Evolutionary conservation across 208 protist species (phyloP).

Genomic region (Leishmania gerbilli): DNA sequence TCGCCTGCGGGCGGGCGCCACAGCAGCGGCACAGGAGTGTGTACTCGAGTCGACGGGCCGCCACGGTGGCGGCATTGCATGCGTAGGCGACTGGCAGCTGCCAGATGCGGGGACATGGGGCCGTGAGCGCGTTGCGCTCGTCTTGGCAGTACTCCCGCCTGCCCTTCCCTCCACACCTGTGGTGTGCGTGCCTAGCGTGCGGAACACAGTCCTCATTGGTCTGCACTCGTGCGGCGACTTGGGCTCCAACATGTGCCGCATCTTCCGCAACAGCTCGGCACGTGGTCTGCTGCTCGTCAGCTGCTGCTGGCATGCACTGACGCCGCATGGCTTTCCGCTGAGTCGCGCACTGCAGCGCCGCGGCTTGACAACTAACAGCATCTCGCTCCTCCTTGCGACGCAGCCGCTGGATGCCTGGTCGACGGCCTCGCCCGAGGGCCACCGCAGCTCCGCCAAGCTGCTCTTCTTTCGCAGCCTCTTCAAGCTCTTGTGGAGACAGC

Average conservation of each 20-base stretch:
- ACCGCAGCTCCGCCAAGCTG: constrained; percentile 65
- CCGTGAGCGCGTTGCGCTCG: constrained; percentile 25
- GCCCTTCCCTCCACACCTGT: constrained; percentile 22
- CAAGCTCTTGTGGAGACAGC: constrained; percentile 55
- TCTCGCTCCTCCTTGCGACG: constrained; percentile 84
- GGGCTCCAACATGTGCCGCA: constrained; percentile 77
- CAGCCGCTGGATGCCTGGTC: constrained; percentile 88
- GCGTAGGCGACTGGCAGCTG: constrained; percentile 17
- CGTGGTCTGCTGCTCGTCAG: constrained; percentile 85
- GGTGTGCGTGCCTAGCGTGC: constrained; percentile 70
- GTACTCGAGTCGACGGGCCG: background rate
- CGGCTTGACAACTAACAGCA: constrained; percentile 45
- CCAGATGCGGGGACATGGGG: constrained; percentile 32
- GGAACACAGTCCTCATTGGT: constrained; percentile 73
- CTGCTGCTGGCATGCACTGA: constrained; percentile 91
- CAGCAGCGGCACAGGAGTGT: background rate
- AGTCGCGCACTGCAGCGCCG: constrained; percentile 50
- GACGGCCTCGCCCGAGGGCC: constrained; percentile 55
- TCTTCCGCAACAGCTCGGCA: constrained; percentile 53
- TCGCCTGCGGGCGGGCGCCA: constrained; percentile 1
- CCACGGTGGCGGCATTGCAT: background rate
- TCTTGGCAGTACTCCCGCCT: constrained; percentile 48
- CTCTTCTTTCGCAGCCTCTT: constrained; percentile 87
- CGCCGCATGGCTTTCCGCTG: constrained; percentile 69
- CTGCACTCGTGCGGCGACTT: constrained; percentile 90